Conservation (phyloP, 176 grass and related monocot genomes). For the Areca catechu region DNA sequence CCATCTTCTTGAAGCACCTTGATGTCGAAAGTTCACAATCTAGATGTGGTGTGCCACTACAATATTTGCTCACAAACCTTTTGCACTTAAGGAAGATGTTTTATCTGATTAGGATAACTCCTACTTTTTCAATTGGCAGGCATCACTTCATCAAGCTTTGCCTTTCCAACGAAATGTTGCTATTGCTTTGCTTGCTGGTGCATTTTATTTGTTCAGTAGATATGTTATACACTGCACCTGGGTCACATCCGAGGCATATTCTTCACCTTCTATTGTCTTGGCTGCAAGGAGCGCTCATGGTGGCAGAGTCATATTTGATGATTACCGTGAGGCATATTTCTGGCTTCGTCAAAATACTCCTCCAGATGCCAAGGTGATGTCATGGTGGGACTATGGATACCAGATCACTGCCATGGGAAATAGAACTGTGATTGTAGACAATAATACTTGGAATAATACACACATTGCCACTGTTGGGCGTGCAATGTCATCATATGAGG, state of each 20-base stretch:
- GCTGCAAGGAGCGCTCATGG: constrained; percentile 71
- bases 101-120: too few relatives aligned
- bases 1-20: too few relatives aligned
- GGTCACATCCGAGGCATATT: constrained; percentile 98
- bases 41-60: too few relatives aligned
- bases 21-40: too few relatives aligned
- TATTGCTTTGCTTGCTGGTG: constrained; percentile 65
- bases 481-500: constrained; percentile 95
- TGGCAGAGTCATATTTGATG: constrained; percentile 94
- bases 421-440: constrained; percentile 99
- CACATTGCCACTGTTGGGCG: constrained; percentile 98
- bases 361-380: constrained; percentile 94
- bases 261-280: constrained; percentile 96
- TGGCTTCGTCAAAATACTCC: constrained; percentile 99
- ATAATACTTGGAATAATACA: constrained; percentile 99
- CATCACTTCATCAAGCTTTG: constrained; percentile 65
- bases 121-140: constrained; percentile 40
- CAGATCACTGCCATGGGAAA: constrained; percentile 99
- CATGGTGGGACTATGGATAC: constrained; percentile 99
- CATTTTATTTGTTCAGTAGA: constrained; percentile 90
- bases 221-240: constrained; percentile 96
- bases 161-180: constrained; percentile 83
- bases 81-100: too few relatives aligned
- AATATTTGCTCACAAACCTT: too few relatives aligned
- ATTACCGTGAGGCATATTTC: constrained; percentile 96